Conservation (phyloP, 108 stramenopile genomes). For the Pseudonitzschia multistriata region DNA sequence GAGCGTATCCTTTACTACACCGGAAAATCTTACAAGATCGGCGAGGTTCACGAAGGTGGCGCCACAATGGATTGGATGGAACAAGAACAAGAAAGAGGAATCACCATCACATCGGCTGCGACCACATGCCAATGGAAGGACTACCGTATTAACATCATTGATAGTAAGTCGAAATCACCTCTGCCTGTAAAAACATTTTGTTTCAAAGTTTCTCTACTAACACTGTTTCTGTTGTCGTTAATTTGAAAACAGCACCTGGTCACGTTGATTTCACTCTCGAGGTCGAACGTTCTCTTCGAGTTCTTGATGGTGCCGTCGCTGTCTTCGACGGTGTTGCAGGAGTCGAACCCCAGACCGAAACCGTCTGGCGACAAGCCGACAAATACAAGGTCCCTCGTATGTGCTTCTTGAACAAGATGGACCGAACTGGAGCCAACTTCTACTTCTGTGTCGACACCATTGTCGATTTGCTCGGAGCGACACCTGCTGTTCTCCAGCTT, state of each 20-base stretch:
- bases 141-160: slow-evolving; percentile 97
- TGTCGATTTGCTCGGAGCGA: slow-evolving; percentile 87
- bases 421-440: slow-evolving; percentile 97
- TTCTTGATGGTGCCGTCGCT: slow-evolving; percentile 98
- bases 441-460: slow-evolving; percentile 95
- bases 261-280: slow-evolving; percentile 70
- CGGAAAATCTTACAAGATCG: slow-evolving; percentile 96
- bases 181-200: no score
- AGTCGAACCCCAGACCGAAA: slow-evolving; percentile 98
- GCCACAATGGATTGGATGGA: slow-evolving; percentile 99
- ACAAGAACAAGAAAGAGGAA: slow-evolving; percentile 99
- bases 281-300: slow-evolving; percentile 97
- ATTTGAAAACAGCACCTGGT: slow-evolving; percentile 46
- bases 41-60: slow-evolving; percentile 98
- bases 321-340: slow-evolving; percentile 99
- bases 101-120: slow-evolving; percentile 99
- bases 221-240: background rate
- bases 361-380: slow-evolving; percentile 98
- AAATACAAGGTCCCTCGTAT: slow-evolving; percentile 98
- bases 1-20: slow-evolving; percentile 99
- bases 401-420: slow-evolving; percentile 99
- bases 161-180: slow-evolving; percentile 63
- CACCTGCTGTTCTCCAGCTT: slow-evolving; percentile 92
- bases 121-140: slow-evolving; percentile 95
- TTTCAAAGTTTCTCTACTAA: background rate